Evolutionary conservation across 2,329 filamentous ascomycete species (phyloP).

Genomic region (Chaetomium sp.): DNA sequence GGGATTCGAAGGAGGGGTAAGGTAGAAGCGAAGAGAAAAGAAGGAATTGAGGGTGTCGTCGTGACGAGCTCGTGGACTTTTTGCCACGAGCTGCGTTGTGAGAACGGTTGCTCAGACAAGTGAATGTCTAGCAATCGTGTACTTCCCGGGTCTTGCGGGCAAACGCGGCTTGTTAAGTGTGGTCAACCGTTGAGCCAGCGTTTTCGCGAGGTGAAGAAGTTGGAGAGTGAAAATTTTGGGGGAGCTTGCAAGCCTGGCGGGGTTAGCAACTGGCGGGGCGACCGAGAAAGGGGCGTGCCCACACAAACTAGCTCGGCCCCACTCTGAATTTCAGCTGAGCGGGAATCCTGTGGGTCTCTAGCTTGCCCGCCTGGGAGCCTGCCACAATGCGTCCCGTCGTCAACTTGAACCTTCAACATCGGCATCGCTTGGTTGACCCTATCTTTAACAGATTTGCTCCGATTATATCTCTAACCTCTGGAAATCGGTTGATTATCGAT

Average conservation of each 20-base stretch:
- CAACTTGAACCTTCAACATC: not conserved
- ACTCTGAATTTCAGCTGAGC: not conserved
- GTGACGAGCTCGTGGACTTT: slow-evolving; percentile 29
- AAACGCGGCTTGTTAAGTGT: slow-evolving; percentile 5
- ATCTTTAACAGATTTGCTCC: not conserved
- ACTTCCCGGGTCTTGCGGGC: not conserved
- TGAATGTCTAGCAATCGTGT: slow-evolving; percentile 17
- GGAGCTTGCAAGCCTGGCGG: slow-evolving; percentile 19
- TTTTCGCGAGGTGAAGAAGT: not conserved
- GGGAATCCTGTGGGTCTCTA: slow-evolving; percentile 4
- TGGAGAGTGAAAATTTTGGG: slow-evolving; percentile 23
- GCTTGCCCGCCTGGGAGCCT: not conserved
- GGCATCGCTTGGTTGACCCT: not conserved
- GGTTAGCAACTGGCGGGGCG: slow-evolving; percentile 18
- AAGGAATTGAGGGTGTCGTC: slow-evolving; percentile 32
- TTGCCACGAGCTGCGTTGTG: slow-evolving; percentile 30
- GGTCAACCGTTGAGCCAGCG: slow-evolving; percentile 7
- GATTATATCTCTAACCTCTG: not conserved
- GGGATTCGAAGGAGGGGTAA: slow-evolving; percentile 39
- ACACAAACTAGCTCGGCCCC: slow-evolving; percentile 10
- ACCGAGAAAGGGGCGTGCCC: not conserved
- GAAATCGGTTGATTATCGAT: not conserved
- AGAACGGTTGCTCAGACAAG: slow-evolving; percentile 22
- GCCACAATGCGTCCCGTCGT: not conserved
- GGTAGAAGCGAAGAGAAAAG: slow-evolving; percentile 35